Percentiles rank a stretch among this genome's conserved stretches.
phyloP scores from a whole-genome alignment of 129 eudicot species.

The Lactuca saligna region DNA sequence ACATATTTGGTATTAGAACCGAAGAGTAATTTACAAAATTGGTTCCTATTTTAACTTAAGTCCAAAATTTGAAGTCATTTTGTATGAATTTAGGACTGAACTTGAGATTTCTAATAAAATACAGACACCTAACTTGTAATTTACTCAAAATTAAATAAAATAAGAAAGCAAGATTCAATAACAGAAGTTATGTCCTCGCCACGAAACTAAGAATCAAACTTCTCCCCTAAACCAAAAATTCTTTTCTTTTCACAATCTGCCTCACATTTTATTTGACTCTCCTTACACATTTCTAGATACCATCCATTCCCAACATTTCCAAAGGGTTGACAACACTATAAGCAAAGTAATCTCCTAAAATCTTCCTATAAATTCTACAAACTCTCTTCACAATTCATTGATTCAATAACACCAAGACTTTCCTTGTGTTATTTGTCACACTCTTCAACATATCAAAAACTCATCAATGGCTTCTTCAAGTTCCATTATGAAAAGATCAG shows the following conservation, averaged over 20 bases:
- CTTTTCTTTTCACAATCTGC: constrained; percentile 41
- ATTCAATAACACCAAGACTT: not conserved
- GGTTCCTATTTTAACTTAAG: no score
- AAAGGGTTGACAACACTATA: constrained; percentile 40
- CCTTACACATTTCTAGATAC: constrained; percentile 17
- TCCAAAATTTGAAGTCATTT: no score
- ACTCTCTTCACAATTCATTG: constrained; percentile 6
- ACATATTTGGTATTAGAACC: not conserved
- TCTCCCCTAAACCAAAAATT: constrained; percentile 32
- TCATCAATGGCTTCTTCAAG: constrained; percentile 51
- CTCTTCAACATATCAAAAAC: constrained; percentile 10
- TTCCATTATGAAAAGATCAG: constrained; percentile 61
- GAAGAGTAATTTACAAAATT: no score
- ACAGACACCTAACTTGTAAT: no score
- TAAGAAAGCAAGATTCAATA: constrained; percentile 1
- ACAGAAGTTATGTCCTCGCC: constrained; percentile 18
- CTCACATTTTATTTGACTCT: constrained; percentile 18
- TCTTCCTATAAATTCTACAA: constrained; percentile 37
- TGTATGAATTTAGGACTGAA: no score
- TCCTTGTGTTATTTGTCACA: constrained; percentile 1
- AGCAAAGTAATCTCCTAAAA: constrained; percentile 33
- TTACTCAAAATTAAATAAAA: no score
- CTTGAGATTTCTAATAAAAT: no score
- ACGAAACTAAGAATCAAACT: constrained; percentile 35
- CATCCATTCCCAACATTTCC: constrained; percentile 26